These are phyloP conservation scores for Berberis vulgaris DNA, from an alignment of 164 flowering plant genomes.

Conservation along the genomic window DNA sequence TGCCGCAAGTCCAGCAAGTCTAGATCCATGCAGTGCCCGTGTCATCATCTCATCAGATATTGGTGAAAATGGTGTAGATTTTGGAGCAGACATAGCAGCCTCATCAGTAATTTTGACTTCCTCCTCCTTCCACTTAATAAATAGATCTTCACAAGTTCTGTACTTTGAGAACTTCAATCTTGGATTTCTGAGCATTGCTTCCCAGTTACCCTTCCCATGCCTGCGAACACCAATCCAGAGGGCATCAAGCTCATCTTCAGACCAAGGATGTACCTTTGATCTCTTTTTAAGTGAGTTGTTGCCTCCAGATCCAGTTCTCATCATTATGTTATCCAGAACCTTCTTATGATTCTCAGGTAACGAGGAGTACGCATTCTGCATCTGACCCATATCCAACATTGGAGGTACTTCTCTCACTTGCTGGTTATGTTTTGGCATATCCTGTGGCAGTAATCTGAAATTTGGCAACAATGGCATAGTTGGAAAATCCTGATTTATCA, in stretches of 20 bases:
- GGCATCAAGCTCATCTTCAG: conserved; percentile 94
- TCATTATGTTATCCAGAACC: conserved; percentile 85
- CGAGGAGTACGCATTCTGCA: conserved; percentile 41
- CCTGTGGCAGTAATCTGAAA: conserved; percentile 41
- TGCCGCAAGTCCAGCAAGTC: conserved; percentile 23
- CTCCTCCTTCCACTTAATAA: conserved; percentile 79
- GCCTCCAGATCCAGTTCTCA: conserved; percentile 71
- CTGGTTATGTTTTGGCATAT: conserved; percentile 31
- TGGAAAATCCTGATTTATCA: conserved; percentile 33
- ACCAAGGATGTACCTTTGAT: conserved; percentile 63
- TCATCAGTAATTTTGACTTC: conserved; percentile 54
- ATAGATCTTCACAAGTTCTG: conserved; percentile 58
- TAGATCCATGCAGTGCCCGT: conserved; percentile 66
- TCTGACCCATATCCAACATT: conserved; percentile 48
- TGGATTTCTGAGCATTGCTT: conserved; percentile 72
- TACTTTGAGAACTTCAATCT: conserved; percentile 66
- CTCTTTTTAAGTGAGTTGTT: conserved; percentile 43
- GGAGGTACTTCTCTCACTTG: conserved; percentile 45
- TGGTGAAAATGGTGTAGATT: conserved; percentile 37
- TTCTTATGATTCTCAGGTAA: conserved; percentile 82
- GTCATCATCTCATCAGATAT: conserved; percentile 88
- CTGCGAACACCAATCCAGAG: conserved; percentile 99
- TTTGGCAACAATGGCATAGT: conserved; percentile 65
- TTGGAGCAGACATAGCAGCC: conserved; percentile 23
- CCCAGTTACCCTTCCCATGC: conserved; percentile 93